Base-by-base conservation (phyloP, 768 basidiomycete species). In the Kwoniella dendrophila region DNA sequence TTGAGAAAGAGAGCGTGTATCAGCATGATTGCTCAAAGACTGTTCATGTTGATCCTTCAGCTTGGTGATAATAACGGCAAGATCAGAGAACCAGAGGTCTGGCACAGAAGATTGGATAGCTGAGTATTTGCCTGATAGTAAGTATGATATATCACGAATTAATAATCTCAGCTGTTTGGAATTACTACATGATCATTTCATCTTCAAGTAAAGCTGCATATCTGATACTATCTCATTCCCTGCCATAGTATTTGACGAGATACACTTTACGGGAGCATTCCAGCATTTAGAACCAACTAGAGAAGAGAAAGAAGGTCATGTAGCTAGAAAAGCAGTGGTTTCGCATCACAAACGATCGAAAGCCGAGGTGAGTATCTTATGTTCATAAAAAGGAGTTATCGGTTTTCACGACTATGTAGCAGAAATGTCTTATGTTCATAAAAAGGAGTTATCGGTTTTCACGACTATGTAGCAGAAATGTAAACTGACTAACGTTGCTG, bases 51-150 rank as follows among this genome's bases (percentile, higher is more conserved):
- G n/a, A n/a, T n/a, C n/a, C n/a, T n/a, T 2, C 29, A 76, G 84
- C 41, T 80, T 92, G 49, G 82, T 89, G 56, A 85, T 91, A 64
- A 85, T 92, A 50, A 92, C 90, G 8, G 88, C 90, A n/a, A 81
- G 90, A 66, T 81, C 82, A 26, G 80, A 83, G 56, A 82, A 83
- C 34, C 79, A 83, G 54, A 82, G 84, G 14, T 84, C 85, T 47
- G 80, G 83, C 45, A 89, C 85, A 57, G 85, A 86, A 82, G 80
- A 81, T 41, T 91, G 90, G 89, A 78, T 87, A 11, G 81, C 86
- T 33, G 80, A 81, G 59, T 81, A 89, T 75, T 87, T 88, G 68
- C 86, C 87, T 30, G 87, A 85, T 83, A 64, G 65, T 81, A 68
- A 34, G 60, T 64, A n/a, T n/a, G n/a, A n/a, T n/a, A n/a, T n/a